phyloP scores from a whole-genome alignment of 805 yeast genomes.

The Cyberlindnera euphorbiae region DNA sequence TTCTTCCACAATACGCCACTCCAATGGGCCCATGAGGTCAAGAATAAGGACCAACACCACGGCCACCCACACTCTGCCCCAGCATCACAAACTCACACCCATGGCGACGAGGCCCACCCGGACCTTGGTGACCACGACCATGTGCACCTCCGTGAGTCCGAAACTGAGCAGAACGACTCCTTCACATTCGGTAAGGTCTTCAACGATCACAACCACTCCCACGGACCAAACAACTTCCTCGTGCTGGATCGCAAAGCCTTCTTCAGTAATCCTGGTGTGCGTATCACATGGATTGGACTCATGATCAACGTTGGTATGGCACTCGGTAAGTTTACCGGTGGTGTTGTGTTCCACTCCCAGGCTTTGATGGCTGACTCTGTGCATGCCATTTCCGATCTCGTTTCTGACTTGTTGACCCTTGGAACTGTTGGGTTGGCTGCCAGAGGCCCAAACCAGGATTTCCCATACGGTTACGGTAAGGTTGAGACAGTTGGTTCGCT shows the following conservation, averaged over 20 bases:
- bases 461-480: conserved; percentile 90
- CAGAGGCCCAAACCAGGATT: conserved; percentile 50
- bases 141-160: conserved; percentile 38
- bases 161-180: conserved; percentile 37
- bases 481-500: conserved; percentile 89
- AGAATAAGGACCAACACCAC: conserved; percentile 19
- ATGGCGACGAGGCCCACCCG: conserved; percentile 7
- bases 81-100: conserved; percentile 25
- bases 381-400: conserved; percentile 86
- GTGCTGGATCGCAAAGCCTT: conserved; percentile 39
- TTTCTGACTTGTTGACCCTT: conserved; percentile 84
- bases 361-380: conserved; percentile 92
- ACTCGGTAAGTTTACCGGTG: conserved; percentile 80
- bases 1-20: too few relatives aligned
- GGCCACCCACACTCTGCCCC: conserved; percentile 23
- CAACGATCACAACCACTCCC: conserved; percentile 30
- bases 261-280: conserved; percentile 73
- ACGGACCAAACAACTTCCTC: conserved; percentile 30
- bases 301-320: conserved; percentile 84
- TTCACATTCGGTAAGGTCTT: conserved; percentile 31
- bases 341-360: conserved; percentile 89
- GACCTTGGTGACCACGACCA: conserved; percentile 32
- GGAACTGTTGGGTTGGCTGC: conserved; percentile 79
- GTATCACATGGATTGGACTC: conserved; percentile 90
- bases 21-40: too few relatives aligned